A percentile compares a stretch with the other conserved stretches of the same genome.
Evolutionary conservation across 2,329 filamentous ascomycete species (phyloP).

Genomic region (Aspergillus pseudoglaucus): DNA sequence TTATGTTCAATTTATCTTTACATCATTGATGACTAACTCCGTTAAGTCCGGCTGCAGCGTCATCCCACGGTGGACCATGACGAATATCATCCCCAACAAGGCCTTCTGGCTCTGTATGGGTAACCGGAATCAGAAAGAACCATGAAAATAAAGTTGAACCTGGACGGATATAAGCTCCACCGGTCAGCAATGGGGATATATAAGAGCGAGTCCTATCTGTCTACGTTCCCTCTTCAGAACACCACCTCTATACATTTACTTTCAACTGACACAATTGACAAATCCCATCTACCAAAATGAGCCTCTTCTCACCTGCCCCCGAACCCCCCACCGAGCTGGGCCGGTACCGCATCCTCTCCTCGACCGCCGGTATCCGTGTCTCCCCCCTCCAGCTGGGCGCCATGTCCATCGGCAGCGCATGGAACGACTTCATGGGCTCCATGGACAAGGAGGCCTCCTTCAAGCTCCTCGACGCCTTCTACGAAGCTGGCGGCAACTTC

Average conservation of each 20-base stretch:
- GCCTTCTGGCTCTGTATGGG: too few relatives aligned
- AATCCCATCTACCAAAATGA: conserved; percentile 11
- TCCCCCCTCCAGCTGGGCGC: conserved; percentile 50
- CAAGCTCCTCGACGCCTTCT: conserved; percentile 60
- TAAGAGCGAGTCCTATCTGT: background rate
- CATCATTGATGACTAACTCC: background rate
- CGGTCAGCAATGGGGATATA: background rate
- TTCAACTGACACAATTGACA: background rate
- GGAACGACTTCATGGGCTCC: conserved; percentile 53
- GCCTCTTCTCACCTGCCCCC: conserved; percentile 36
- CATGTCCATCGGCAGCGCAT: conserved; percentile 34
- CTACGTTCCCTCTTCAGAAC: background rate
- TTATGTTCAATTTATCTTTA: background rate
- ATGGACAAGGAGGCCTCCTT: conserved; percentile 59
- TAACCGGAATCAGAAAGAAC: too few relatives aligned
- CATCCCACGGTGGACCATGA: background rate
- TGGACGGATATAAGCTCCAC: background rate
- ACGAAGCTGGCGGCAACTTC: conserved; percentile 63
- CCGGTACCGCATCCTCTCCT: conserved; percentile 60
- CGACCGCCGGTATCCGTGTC: conserved; percentile 60
- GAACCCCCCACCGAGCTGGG: conserved; percentile 55
- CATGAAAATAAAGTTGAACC: too few relatives aligned
- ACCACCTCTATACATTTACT: background rate
- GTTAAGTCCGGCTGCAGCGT: background rate
- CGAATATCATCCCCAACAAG: background rate